Evolutionary conservation across 2,329 filamentous ascomycete genomes (phyloP), one percentile per base, ranked within the genome.

Genomic region (Rutstroemia sp.): DNA sequence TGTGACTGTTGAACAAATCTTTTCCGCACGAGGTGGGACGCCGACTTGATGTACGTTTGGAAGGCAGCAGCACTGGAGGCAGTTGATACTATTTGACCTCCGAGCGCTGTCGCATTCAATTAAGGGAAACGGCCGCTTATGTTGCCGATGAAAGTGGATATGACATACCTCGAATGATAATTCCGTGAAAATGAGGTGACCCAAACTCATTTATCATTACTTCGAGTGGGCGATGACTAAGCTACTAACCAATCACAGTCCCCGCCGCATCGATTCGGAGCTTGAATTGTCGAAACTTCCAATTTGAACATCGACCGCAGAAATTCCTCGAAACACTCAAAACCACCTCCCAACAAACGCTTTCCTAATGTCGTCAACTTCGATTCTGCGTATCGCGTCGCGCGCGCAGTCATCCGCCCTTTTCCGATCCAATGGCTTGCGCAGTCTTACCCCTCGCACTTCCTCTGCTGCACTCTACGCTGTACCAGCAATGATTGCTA

Each of bases 311-410:
- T 52, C 55, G 42, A 58, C 48, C 48, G 55, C 51, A 23, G 36
- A 58, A 59, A 57, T 51, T 44, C 50, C 51, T 47, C 30, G 50
- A 45, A 45, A 44, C 19, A 51, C 42, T 7, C 39, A 27, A 27
- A 51, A 45, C n/a, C 36, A 59, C 58, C 47, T 56, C 54, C 53
- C 51, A 63, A 61, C 57, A 58, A 51, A 48, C 57, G 36, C 58
- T 62, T 67, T 68, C 71, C 67, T 72, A 74, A 88, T 87, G 82
- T 81, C 83, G 72, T 84, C 86, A 67, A 75, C 81, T 64, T 78
- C 82, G 61, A 73, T 91, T 70, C 77, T 91, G 75, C 86, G 88
- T 71, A 74, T 85, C 70, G 85, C 86, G 73, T 80, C 81, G 73
- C 87, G 87, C 76, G 80, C 78, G 74, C 80, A 70, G 71, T 75